Percentiles rank a stretch among this genome's conserved stretches.
These are phyloP conservation scores for Cryptomeria japonica DNA, from an alignment of 75 land plant genomes.

Conservation along the genomic window DNA sequence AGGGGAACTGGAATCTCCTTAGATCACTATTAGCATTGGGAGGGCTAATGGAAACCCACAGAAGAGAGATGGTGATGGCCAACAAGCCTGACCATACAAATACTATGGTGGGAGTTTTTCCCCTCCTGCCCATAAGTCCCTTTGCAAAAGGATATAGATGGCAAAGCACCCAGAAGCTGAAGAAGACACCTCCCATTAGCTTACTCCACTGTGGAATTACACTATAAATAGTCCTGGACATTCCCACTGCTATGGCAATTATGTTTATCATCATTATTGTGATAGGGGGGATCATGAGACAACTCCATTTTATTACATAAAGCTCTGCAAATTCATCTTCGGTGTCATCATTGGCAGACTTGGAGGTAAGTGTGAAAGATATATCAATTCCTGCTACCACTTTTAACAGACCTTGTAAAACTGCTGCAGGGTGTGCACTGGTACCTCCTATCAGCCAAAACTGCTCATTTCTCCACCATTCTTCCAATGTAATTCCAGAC, in stretches of 20 bases:
- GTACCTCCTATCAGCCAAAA: conserved; percentile 98
- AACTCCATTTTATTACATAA: conserved; percentile 76
- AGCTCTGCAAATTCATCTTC: conserved; percentile 88
- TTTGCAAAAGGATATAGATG: conserved; percentile 96
- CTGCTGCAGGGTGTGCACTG: conserved; percentile 94
- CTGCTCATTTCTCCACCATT: conserved; percentile 98
- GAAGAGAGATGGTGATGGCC: conserved; percentile 71
- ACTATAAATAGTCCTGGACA: conserved; percentile 74
- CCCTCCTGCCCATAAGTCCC: conserved; percentile 86
- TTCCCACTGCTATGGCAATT: conserved; percentile 81
- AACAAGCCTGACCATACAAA: conserved; percentile 90
- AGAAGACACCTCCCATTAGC: conserved; percentile 91
- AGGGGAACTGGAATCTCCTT: conserved; percentile 60
- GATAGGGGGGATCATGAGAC: conserved; percentile 85
- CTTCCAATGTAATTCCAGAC: conserved; percentile 66
- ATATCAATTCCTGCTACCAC: conserved; percentile 94
- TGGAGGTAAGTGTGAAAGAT: conserved; percentile 75
- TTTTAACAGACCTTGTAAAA: conserved; percentile 87
- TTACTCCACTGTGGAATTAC: conserved; percentile 84
- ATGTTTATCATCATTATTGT: conserved; percentile 88
- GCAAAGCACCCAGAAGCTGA: conserved; percentile 92
- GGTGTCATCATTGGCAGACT: conserved; percentile 51
- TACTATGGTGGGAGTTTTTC: conserved; percentile 85
- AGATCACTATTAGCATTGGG: conserved; percentile 28
- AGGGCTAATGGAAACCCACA: conserved; percentile 77